Evolutionary conservation across 2,329 filamentous ascomycete species (phyloP).

Genomic region (Simplicillium aogashimaense): DNA sequence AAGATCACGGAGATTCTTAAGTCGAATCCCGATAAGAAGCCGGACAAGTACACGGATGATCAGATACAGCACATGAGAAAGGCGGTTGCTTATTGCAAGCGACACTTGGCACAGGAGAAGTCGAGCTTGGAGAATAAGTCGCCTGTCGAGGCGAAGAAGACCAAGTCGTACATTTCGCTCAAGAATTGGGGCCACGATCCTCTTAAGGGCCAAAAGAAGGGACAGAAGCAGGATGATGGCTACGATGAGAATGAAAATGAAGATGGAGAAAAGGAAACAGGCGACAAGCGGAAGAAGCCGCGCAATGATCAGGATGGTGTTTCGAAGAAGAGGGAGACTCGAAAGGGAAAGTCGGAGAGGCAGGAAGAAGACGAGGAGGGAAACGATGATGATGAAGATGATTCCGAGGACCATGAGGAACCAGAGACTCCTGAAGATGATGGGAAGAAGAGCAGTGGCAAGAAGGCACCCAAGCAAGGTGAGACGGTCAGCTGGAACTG

Average conservation of each 20-base stretch:
- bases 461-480: constrained; percentile 24
- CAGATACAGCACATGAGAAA: constrained; percentile 49
- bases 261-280: constrained; percentile 9
- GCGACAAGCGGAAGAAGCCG: constrained; percentile 17
- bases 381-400: constrained; percentile 5
- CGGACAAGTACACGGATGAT: constrained; percentile 44
- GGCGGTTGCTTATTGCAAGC: constrained; percentile 56
- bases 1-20: constrained; percentile 55
- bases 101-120: constrained; percentile 55
- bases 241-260: background rate
- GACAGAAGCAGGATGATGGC: constrained; percentile 4
- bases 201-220: constrained; percentile 24
- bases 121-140: constrained; percentile 44
- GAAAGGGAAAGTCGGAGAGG: constrained; percentile 12
- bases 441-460: constrained; percentile 8
- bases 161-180: constrained; percentile 45
- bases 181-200: constrained; percentile 54
- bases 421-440: constrained; percentile 5
- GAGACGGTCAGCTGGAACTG: constrained; percentile 37
- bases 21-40: constrained; percentile 48
- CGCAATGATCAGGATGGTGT: constrained; percentile 12
- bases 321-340: constrained; percentile 22
- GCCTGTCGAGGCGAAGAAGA: constrained; percentile 31
- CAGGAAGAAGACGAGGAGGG: constrained; percentile 9
- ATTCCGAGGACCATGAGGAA: constrained; percentile 7